Conservation (phyloP, 495 filamentous ascomycete genomes). For the Xylaria flabelliformis region DNA sequence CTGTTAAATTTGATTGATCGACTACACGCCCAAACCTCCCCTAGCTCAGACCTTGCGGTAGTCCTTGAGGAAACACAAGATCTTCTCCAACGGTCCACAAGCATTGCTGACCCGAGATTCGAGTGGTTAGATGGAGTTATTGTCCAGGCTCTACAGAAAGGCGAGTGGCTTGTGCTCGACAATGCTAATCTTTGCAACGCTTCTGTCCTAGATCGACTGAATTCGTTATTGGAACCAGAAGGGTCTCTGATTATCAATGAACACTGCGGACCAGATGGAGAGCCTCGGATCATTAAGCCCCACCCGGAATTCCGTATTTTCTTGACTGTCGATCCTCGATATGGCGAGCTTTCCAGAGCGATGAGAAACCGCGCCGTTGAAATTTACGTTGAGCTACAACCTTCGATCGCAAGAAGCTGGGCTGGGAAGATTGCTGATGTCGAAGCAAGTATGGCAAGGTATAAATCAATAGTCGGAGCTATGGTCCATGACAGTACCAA, state of each 20-base stretch:
- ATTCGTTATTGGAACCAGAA: conserved; percentile 91
- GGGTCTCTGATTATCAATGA: conserved; percentile 90
- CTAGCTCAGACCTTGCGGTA: conserved; percentile 36
- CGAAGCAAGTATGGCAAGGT: conserved; percentile 51
- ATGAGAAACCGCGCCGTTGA: conserved; percentile 97
- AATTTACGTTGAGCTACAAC: conserved; percentile 68
- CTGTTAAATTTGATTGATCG: conserved; percentile 43
- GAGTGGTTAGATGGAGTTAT: conserved; percentile 96
- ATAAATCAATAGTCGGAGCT: conserved; percentile 33
- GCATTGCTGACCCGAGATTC: conserved; percentile 75
- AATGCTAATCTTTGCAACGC: conserved; percentile 96
- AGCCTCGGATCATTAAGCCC: conserved; percentile 77
- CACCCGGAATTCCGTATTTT: conserved; percentile 92
- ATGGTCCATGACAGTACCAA: conserved; percentile 27
- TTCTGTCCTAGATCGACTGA: conserved; percentile 92
- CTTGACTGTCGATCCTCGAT: conserved; percentile 88
- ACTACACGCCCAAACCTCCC: conserved; percentile 35
- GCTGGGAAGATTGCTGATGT: conserved; percentile 46
- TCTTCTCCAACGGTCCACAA: conserved; percentile 52
- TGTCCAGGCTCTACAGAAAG: conserved; percentile 82
- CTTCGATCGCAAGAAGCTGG: conserved; percentile 27
- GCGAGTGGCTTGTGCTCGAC: conserved; percentile 92
- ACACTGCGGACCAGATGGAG: conserved; percentile 81
- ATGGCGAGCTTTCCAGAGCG: conserved; percentile 92
- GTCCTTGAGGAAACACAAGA: conserved; percentile 41